Percentiles rank a stretch among this genome's conserved stretches.
These are phyloP conservation scores for Tolypocladium sp. DNA, from an alignment of 2,329 filamentous ascomycete genomes.

Conservation along the genomic window DNA sequence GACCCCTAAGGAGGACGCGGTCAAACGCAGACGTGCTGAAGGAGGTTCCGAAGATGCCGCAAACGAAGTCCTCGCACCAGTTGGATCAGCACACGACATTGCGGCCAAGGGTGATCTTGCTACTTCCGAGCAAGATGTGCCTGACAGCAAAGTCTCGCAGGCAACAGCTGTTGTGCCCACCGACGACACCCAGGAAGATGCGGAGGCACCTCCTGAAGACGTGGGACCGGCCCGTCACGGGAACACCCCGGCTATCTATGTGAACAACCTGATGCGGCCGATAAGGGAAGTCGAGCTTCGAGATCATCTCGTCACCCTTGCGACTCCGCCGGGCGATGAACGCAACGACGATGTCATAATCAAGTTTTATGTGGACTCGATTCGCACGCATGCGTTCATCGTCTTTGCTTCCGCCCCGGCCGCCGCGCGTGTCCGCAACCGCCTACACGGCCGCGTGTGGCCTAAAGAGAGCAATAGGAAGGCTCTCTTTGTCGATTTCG, in stretches of 20 bases:
- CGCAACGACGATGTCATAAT: constrained; percentile 46
- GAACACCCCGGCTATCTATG: constrained; percentile 73
- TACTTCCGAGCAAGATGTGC: background rate
- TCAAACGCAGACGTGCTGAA: constrained; percentile 42
- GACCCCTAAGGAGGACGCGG: constrained; percentile 41
- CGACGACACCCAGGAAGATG: constrained; percentile 12
- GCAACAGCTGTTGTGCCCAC: constrained; percentile 2
- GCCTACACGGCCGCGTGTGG: constrained; percentile 73
- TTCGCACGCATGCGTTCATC: constrained; percentile 82
- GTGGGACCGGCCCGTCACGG: constrained; percentile 55
- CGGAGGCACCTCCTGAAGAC: constrained; percentile 24
- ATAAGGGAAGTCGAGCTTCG: constrained; percentile 60
- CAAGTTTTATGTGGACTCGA: constrained; percentile 70
- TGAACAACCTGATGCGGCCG: constrained; percentile 83
- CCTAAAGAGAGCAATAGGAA: constrained; percentile 81
- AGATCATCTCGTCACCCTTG: constrained; percentile 60
- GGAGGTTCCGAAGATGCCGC: constrained; percentile 1
- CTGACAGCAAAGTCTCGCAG: background rate
- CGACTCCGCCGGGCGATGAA: constrained; percentile 44
- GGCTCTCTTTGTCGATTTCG: constrained; percentile 79
- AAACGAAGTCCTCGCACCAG: constrained; percentile 2
- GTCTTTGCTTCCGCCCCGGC: constrained; percentile 59
- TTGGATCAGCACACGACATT: background rate
- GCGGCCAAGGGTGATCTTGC: background rate
- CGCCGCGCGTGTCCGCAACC: constrained; percentile 66